Percentiles rank a stretch among this genome's conserved stretches.
These are phyloP conservation scores for Neurospora crassa DNA, from an alignment of 2,329 filamentous ascomycete genomes.

Conservation along the genomic window DNA sequence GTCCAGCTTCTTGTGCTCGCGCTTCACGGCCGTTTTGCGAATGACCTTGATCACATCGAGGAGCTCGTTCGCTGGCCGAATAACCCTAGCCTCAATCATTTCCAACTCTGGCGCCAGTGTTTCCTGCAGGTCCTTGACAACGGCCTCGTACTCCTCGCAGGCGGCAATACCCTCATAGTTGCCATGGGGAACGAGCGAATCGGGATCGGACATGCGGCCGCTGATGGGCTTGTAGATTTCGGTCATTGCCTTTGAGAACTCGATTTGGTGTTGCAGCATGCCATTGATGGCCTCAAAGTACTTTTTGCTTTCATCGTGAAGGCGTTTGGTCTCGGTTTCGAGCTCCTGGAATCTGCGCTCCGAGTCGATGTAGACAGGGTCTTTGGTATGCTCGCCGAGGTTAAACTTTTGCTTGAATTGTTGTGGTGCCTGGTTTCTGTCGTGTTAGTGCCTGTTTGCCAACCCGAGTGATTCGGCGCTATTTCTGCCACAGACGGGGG, in stretches of 20 bases:
- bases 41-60: constrained; percentile 93
- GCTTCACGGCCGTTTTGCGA: constrained; percentile 77
- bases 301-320: constrained; percentile 94
- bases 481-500: neutral
- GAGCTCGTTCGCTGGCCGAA: constrained; percentile 86
- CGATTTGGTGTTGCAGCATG: constrained; percentile 96
- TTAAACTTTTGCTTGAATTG: constrained; percentile 88
- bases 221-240: constrained; percentile 99
- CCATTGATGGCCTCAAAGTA: constrained; percentile 97
- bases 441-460: neutral
- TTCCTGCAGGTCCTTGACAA: constrained; percentile 83
- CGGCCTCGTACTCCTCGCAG: constrained; percentile 90
- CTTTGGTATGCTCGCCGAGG: constrained; percentile 89
- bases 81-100: constrained; percentile 90
- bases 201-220: constrained; percentile 86
- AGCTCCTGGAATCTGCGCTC: constrained; percentile 91
- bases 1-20: constrained; percentile 95
- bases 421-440: constrained; percentile 63
- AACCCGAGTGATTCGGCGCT: neutral
- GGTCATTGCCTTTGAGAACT: constrained; percentile 90
- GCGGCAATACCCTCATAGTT: constrained; percentile 90
- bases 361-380: constrained; percentile 87
- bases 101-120: constrained; percentile 86
- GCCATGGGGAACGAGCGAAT: constrained; percentile 69
- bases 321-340: constrained; percentile 89